Evolutionary conservation across 2,329 filamentous ascomycete species (phyloP).

Genomic region (Cladophialophora psammophila): DNA sequence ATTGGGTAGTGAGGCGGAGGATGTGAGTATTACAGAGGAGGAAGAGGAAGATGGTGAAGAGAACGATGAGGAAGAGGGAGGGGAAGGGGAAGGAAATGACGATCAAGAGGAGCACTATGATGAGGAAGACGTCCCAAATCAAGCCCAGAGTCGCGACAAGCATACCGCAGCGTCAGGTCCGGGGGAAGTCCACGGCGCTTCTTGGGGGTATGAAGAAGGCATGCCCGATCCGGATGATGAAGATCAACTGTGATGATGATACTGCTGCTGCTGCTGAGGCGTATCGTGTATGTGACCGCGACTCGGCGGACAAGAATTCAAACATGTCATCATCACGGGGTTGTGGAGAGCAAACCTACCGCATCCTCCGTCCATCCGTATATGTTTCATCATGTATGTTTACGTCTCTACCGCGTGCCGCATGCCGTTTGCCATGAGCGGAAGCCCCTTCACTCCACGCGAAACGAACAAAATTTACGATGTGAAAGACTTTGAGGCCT

Average conservation of each 20-base stretch:
- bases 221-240: conserved; percentile 35
- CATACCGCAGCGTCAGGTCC: background rate
- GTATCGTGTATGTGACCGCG: too few relatives aligned
- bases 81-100: conserved; percentile 21
- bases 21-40: conserved; percentile 43
- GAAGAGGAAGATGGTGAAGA: conserved; percentile 30
- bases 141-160: background rate
- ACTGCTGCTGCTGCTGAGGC: background rate
- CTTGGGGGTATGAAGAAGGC: conserved; percentile 20
- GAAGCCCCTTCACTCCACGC: too few relatives aligned
- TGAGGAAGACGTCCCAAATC: background rate
- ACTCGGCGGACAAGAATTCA: too few relatives aligned
- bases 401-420: too few relatives aligned
- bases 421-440: too few relatives aligned
- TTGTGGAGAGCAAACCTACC: too few relatives aligned
- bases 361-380: too few relatives aligned
- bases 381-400: too few relatives aligned
- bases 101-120: conserved; percentile 21
- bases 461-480: too few relatives aligned
- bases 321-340: too few relatives aligned
- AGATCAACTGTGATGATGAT: conserved; percentile 28
- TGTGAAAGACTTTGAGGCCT: too few relatives aligned
- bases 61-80: conserved; percentile 24
- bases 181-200: background rate
- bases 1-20: conserved; percentile 54